Evolutionary conservation across 2,329 filamentous ascomycete species (phyloP).

Genomic region (Mariannaea elegans): DNA sequence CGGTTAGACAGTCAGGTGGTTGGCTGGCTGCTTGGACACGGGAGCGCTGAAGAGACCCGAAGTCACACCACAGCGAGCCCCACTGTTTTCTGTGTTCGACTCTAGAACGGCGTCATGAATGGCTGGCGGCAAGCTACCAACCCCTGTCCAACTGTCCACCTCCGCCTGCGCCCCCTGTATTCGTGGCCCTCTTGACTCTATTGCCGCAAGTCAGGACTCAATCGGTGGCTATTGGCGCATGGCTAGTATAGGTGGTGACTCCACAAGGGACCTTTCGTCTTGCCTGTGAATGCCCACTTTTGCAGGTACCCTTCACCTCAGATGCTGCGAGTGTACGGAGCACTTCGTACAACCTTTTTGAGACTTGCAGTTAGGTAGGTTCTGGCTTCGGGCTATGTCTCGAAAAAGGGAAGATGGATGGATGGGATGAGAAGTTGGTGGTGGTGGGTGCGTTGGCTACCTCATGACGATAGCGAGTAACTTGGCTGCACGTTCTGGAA

Average conservation of each 20-base stretch:
- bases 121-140: not conserved
- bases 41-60: constrained; percentile 14
- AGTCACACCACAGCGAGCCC: constrained; percentile 7
- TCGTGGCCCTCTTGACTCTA: constrained; percentile 9
- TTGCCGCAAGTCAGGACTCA: too few species aligned
- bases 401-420: not conserved
- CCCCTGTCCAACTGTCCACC: not conserved
- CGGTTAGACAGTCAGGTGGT: constrained; percentile 31
- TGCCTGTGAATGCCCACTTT: not conserved
- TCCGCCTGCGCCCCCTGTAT: constrained; percentile 10
- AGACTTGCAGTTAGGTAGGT: not conserved
- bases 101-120: not conserved
- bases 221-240: not conserved
- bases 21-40: constrained; percentile 23
- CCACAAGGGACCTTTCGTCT: constrained; percentile 11
- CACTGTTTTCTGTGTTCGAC: not conserved
- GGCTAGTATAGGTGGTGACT: not conserved
- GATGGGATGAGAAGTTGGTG: not conserved
- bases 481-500: constrained; percentile 5
- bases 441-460: constrained; percentile 12
- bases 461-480: constrained; percentile 7
- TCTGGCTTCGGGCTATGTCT: not conserved
- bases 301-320: not conserved
- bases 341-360: not conserved
- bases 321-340: too few species aligned